Evolutionary conservation across 2,329 filamentous ascomycete genomes (phyloP), one percentile per base, ranked within the genome.

Genomic region (Pestalotiopsis sp.): DNA sequence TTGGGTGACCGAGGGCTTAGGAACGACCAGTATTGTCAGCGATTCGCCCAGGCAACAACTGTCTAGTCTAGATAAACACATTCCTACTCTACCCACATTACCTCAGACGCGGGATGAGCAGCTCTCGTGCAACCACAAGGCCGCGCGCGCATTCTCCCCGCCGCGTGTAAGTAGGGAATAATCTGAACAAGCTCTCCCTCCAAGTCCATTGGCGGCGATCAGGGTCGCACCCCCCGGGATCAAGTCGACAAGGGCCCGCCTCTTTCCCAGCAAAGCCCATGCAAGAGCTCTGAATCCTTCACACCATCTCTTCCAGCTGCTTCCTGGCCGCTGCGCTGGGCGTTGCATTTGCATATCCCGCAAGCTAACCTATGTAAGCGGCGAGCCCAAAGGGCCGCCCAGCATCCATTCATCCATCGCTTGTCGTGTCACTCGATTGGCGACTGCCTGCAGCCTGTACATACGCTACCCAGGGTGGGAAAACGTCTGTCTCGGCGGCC

Each of bases 221-320:
- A 39, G 39, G 60, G 60, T 48, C 38, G 60, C 60, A 48, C 39
- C 60, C 56, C 56, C 60, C 35, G n/a, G 17, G n/a, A 38, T 63
- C 44, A 48, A n/a, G 11, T 30, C 24, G 60, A 52, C 60, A 35
- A 30, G 60, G 38, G 60, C 35, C 60, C 14, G 44, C 22, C 55
- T 24, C 20, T 14, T 5, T 61, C 56, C 56, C 56, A 58, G 56
- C 9, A 35, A 35, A 35, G 30, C 7, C 30, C 58, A 61, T 61
- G 58, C 58, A 61, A 22, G 10, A 22, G 56, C 7, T 58, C 55
- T 48, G 30, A 35, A 35, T 20, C 44, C 44, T 52, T 52, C 44
- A 52, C 44, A 52, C 44, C 44, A 52, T 20, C 44, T 22, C 30
- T 7, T 35, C 30, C 30, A 35, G 30, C 30, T 35, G 30, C 30